Evolutionary conservation across 1,284 basidiomycete genomes (phyloP).

Genomic region (Sphaerobolus stellatus): DNA sequence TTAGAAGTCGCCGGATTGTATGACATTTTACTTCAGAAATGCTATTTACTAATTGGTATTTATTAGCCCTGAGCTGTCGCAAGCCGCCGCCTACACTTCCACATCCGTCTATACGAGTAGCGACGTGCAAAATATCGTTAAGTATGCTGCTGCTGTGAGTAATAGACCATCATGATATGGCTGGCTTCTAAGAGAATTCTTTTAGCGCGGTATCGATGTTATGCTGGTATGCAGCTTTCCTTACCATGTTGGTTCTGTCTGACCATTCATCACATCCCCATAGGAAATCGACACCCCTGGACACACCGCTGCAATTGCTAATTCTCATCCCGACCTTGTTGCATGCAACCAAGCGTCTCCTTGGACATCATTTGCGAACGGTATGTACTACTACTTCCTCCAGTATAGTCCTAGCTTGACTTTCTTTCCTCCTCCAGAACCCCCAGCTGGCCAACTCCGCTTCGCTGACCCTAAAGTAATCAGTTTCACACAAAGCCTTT

Average conservation of each 20-base stretch:
- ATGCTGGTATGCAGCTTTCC: conserved; percentile 31
- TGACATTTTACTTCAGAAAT: conserved; percentile 1
- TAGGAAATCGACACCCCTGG: conserved; percentile 49
- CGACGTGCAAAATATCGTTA: conserved; percentile 36
- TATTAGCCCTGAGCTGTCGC: conserved; percentile 33
- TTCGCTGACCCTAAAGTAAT: conserved; percentile 35
- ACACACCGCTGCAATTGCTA: conserved; percentile 42
- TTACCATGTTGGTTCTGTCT: neutral
- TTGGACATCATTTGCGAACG: conserved; percentile 34
- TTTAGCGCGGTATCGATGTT: conserved; percentile 46
- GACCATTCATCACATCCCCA: neutral
- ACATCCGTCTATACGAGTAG: conserved; percentile 34
- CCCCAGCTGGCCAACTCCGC: conserved; percentile 49
- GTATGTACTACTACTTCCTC: conserved; percentile 8
- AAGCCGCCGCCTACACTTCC: conserved; percentile 39
- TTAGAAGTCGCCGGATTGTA: conserved; percentile 27
- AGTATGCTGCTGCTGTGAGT: conserved; percentile 37
- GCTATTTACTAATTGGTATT: conserved; percentile 13
- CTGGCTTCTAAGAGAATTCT: neutral
- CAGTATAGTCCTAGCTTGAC: neutral
- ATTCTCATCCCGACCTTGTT: conserved; percentile 40
- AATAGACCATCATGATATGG: neutral
- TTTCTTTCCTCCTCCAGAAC: conserved; percentile 29
- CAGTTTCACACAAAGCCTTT: conserved; percentile 33
- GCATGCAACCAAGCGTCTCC: conserved; percentile 38